These are phyloP conservation scores for Blastobotrys raffinosifermentans DNA, from an alignment of 1,139 yeast species.

Conservation along the genomic window DNA sequence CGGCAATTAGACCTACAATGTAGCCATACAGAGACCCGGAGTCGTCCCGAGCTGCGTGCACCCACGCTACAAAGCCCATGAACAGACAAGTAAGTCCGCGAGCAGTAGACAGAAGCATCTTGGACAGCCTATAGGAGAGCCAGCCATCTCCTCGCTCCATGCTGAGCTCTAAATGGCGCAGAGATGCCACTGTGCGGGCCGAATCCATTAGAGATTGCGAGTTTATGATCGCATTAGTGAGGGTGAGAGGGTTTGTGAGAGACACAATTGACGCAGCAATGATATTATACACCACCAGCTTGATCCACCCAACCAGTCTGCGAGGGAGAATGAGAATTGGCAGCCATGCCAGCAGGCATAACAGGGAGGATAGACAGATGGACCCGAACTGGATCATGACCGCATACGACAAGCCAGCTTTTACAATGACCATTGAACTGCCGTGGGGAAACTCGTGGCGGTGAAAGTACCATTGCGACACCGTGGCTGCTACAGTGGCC, in stretches of 20 bases:
- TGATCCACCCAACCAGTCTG: slow-evolving; percentile 24
- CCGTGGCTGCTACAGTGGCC: slow-evolving; percentile 32
- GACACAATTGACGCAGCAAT: slow-evolving; percentile 27
- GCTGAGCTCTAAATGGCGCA: slow-evolving; percentile 15
- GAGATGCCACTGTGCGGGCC: slow-evolving; percentile 27
- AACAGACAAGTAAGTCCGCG: slow-evolving; percentile 34
- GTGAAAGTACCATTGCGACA: slow-evolving; percentile 38
- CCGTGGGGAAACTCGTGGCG: slow-evolving; percentile 27
- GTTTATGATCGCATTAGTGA: slow-evolving; percentile 35
- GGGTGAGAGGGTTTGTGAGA: slow-evolving; percentile 34
- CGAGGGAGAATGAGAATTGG: slow-evolving; percentile 35
- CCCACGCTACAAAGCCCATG: slow-evolving; percentile 38
- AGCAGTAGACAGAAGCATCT: slow-evolving; percentile 35
- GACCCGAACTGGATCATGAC: slow-evolving; percentile 35
- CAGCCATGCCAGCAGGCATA: slow-evolving; percentile 31
- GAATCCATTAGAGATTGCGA: slow-evolving; percentile 30
- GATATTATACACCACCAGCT: slow-evolving; percentile 25
- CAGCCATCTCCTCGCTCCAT: slow-evolving; percentile 15
- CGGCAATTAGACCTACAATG: slow-evolving; percentile 36
- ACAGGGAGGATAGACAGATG: slow-evolving; percentile 33
- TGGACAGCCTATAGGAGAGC: slow-evolving; percentile 35
- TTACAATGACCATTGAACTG: slow-evolving; percentile 20
- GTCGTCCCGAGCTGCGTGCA: slow-evolving; percentile 34
- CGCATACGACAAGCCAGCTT: slow-evolving; percentile 27
- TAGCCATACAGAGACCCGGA: slow-evolving; percentile 37